Base-by-base conservation (phyloP, 768 basidiomycete species). In the Suillus lakei region DNA sequence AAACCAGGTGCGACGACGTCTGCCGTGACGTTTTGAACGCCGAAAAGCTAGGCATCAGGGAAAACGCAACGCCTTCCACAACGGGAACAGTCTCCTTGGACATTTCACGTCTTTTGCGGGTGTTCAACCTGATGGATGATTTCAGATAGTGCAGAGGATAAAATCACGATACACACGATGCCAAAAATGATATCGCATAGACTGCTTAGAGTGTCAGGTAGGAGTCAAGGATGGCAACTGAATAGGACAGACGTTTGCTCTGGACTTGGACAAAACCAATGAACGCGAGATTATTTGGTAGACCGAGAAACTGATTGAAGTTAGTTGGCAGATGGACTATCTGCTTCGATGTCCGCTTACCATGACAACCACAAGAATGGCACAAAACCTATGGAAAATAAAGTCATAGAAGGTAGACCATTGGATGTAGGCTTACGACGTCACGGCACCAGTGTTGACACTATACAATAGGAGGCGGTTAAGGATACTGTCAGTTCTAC, bases 381-480 rank as follows among this genome's bases (percentile, higher is more conserved):
- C 64, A 28, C 51, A 68, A 5, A 69, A 21, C 28, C 59, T 69
- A 41, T 10, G 8, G n/a, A 13, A 13, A 48, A 32, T 62, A 51
- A 63, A n/a, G 6, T 23, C 63, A 28, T 30, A 21, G 10, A 15
- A 2, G 28, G 30, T 54, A 13, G 9, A 53, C 18, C 4, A 13
- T 53, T 23, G 9, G 34, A 10, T n/a, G 34, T 28, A n/a, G 21
- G 58, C 54, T 63, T 36, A 70, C 66, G 66, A 70, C 0, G 69
- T 69, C 32, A 69, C 26, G 1, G 51, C 65, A 15, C 68, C 69
- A 6, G 69, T 69, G 34, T 70, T 67, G 59, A 71, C 61, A 16
- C 51, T 71, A 55, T 71, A 71, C 30, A 71, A n/a, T 6, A 71
- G 63, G 21, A 71, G 53, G 5, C 43, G 64, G 15, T 71, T 67